phyloP scores from a whole-genome alignment of 345 rosid genomes.

The Odontarrhena argentea region DNA sequence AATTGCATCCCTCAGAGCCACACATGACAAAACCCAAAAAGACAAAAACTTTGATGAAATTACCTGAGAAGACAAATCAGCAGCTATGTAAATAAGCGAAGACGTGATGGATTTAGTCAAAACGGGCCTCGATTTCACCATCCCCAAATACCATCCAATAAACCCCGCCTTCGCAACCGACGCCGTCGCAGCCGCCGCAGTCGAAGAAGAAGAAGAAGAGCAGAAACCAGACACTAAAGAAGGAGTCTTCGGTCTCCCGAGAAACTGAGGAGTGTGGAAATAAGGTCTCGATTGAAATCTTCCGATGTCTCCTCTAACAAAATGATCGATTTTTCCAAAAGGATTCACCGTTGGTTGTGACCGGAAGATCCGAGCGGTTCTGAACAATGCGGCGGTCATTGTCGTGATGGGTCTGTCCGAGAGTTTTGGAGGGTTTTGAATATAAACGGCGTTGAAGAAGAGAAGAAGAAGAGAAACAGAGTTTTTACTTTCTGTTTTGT shows the following conservation, averaged over 20 bases:
- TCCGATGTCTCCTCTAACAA: slow-evolving; percentile 15
- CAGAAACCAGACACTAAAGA: slow-evolving; percentile 38
- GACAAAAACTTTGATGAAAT: not conserved
- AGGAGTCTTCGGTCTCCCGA: slow-evolving; percentile 44
- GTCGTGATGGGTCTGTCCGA: slow-evolving; percentile 21
- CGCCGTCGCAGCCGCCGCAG: slow-evolving; percentile 41
- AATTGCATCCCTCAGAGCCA: not conserved
- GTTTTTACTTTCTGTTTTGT: slow-evolving; percentile 11
- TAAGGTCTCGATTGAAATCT: slow-evolving; percentile 48
- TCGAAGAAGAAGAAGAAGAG: slow-evolving; percentile 39
- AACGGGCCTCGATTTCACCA: slow-evolving; percentile 83
- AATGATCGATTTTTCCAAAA: slow-evolving; percentile 10
- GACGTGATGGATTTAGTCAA: slow-evolving; percentile 74
- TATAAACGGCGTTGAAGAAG: slow-evolving; percentile 16
- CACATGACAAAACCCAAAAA: not conserved
- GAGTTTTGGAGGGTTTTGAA: slow-evolving; percentile 31
- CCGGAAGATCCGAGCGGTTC: slow-evolving; percentile 41
- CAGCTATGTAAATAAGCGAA: slow-evolving; percentile 73
- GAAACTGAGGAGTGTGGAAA: slow-evolving; percentile 45
- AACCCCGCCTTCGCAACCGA: slow-evolving; percentile 51
- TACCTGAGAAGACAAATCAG: slow-evolving; percentile 95
- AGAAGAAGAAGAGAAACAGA: slow-evolving; percentile 17
- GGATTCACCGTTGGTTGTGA: not conserved
- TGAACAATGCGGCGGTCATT: slow-evolving; percentile 50
- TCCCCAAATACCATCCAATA: slow-evolving; percentile 79